phyloP scores from a whole-genome alignment of 106 monocot genomes.

The Allium cepa region DNA sequence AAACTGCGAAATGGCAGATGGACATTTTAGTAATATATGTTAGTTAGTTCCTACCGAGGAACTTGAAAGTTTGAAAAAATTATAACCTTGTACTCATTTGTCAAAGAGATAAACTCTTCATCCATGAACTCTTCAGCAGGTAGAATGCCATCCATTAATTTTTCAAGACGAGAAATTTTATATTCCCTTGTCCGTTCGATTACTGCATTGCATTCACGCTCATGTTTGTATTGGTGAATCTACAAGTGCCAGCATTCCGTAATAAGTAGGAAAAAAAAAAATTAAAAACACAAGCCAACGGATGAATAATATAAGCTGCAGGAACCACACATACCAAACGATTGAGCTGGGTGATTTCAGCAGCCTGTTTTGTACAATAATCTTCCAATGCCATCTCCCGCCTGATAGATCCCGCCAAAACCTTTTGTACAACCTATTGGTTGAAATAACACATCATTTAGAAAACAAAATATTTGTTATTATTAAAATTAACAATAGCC shows the following conservation, averaged over 20 bases:
- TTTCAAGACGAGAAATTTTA: conserved; percentile 88
- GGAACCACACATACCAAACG: conserved; percentile 47
- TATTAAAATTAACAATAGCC: not conserved
- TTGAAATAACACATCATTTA: not conserved
- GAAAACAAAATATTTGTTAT: not conserved
- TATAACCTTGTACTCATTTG: conserved; percentile 83
- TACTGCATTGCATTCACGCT: conserved; percentile 84
- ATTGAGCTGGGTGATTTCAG: conserved; percentile 78
- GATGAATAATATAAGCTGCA: not conserved
- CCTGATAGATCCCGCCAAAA: conserved; percentile 90
- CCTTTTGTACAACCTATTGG: conserved; percentile 82
- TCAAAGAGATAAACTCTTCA: conserved; percentile 66
- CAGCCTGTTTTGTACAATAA: conserved; percentile 67
- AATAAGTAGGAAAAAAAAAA: conserved; percentile 1
- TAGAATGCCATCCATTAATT: conserved; percentile 88
- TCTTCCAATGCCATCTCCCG: conserved; percentile 92
- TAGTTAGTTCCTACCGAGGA: not conserved
- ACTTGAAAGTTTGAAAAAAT: not conserved
- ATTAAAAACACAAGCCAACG: not conserved
- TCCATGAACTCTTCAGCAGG: conserved; percentile 86
- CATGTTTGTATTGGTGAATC: conserved; percentile 97
- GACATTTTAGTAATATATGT: not conserved
- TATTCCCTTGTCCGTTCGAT: conserved; percentile 79
- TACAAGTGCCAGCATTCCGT: conserved; percentile 15
- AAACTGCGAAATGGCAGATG: conserved; percentile 30